Evolutionary conservation across 2,329 filamentous ascomycete genomes (phyloP).

Genomic region (Sclerotinia nivalis): DNA sequence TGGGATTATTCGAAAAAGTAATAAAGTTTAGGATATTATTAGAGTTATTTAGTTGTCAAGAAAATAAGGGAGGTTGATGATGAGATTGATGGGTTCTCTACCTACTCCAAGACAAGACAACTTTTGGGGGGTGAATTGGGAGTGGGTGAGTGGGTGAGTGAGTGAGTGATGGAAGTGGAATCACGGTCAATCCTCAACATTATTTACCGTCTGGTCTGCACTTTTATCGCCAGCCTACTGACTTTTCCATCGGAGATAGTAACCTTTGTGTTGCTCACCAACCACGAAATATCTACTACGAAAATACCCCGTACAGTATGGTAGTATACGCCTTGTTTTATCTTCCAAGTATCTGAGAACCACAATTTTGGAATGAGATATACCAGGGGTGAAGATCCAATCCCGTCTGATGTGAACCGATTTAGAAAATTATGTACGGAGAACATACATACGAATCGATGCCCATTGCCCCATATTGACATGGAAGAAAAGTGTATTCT

Average conservation of each 20-base stretch:
- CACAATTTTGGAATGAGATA: constrained; percentile 16
- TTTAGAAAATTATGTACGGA: not conserved
- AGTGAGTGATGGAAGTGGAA: not conserved
- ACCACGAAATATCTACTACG: too few relatives aligned
- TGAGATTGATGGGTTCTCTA: constrained; percentile 7
- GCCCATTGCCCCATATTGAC: not conserved
- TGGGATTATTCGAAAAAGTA: not conserved
- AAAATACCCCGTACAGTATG: not conserved
- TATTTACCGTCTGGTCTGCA: not conserved
- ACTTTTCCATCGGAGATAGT: not conserved
- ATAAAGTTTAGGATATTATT: not conserved
- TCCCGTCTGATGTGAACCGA: not conserved
- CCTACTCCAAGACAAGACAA: not conserved
- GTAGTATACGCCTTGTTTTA: constrained; percentile 17
- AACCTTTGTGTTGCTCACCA: not conserved
- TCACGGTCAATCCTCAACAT: not conserved
- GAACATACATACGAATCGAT: not conserved
- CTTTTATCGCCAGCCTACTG: not conserved
- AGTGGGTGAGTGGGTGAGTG: not conserved
- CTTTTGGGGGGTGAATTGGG: not conserved
- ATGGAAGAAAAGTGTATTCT: not conserved
- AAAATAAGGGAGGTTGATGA: not conserved
- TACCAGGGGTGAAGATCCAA: constrained; percentile 3
- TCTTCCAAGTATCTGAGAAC: constrained; percentile 9
- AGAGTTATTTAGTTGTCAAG: not conserved